Evolutionary conservation across 2,329 filamentous ascomycete genomes (phyloP).

Genomic region (Fusarium bulbicola): DNA sequence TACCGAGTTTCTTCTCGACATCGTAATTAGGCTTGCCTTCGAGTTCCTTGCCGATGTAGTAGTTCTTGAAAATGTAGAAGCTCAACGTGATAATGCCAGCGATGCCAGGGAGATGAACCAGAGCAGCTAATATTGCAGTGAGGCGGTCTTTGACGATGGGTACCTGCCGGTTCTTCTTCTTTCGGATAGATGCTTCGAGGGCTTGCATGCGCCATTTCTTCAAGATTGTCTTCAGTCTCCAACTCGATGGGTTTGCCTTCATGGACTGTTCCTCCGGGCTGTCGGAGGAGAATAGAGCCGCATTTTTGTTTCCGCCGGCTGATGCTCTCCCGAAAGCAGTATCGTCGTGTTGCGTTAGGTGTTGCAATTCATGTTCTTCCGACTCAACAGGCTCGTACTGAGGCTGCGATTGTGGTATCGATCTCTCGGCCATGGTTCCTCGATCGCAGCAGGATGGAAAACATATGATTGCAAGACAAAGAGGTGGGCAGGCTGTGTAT

Average conservation of each 20-base stretch:
- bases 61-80: constrained; percentile 38
- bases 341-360: neutral
- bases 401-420: neutral
- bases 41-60: constrained; percentile 37
- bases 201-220: constrained; percentile 33
- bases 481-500: neutral
- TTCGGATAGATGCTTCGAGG: neutral
- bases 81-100: constrained; percentile 25
- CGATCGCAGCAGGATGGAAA: neutral
- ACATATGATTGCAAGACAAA: no score
- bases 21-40: constrained; percentile 27
- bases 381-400: constrained; percentile 26
- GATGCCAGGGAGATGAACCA: constrained; percentile 33
- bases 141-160: constrained; percentile 34
- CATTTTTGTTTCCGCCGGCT: neutral
- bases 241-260: constrained; percentile 1
- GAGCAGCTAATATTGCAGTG: constrained; percentile 17
- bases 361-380: constrained; percentile 7
- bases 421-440: constrained; percentile 6
- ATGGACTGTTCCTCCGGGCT: neutral
- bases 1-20: constrained; percentile 31
- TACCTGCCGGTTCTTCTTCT: constrained; percentile 9
- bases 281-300: neutral
- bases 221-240: constrained; percentile 21
- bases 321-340: neutral